Evolutionary conservation across 2,329 filamentous ascomycete species (phyloP).

Genomic region (Cryphonectria parasitica): DNA sequence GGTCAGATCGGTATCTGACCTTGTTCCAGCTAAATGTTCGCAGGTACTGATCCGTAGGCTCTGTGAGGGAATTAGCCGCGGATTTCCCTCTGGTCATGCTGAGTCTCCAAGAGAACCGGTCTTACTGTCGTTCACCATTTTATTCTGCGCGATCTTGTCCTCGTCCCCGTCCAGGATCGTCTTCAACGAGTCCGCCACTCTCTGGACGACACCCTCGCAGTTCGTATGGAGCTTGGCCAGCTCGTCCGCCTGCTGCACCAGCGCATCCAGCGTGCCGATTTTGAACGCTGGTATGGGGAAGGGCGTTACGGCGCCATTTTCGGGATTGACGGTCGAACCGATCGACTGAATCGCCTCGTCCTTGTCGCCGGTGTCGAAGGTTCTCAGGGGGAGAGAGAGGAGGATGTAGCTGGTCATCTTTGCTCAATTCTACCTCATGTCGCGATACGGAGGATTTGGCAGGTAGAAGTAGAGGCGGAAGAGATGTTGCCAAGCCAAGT

Average conservation of each 20-base stretch:
- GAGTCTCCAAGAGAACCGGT: neutral
- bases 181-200: slow-evolving; percentile 84
- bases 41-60: slow-evolving; percentile 94
- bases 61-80: slow-evolving; percentile 50
- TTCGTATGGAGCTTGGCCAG: slow-evolving; percentile 81
- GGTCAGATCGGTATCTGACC: slow-evolving; percentile 94
- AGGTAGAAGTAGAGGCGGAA: neutral
- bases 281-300: slow-evolving; percentile 95
- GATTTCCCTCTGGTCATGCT: neutral
- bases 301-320: slow-evolving; percentile 74
- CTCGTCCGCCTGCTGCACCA: slow-evolving; percentile 96
- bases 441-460: slow-evolving; percentile 14
- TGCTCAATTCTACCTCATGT: slow-evolving; percentile 31
- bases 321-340: slow-evolving; percentile 70
- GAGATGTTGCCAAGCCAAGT: neutral
- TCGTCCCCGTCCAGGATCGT: slow-evolving; percentile 84
- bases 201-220: slow-evolving; percentile 82
- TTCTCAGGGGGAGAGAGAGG: slow-evolving; percentile 86
- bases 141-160: slow-evolving; percentile 81
- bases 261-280: slow-evolving; percentile 91
- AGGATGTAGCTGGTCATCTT: slow-evolving; percentile 75
- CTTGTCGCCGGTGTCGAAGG: slow-evolving; percentile 77
- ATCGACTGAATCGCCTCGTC: slow-evolving; percentile 82
- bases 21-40: slow-evolving; percentile 94
- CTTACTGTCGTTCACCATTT: slow-evolving; percentile 92